Percentiles rank a stretch among this genome's conserved stretches.
Evolutionary conservation across 331 rosid species (phyloP).

Genomic region (Erythrophleum ivorense): DNA sequence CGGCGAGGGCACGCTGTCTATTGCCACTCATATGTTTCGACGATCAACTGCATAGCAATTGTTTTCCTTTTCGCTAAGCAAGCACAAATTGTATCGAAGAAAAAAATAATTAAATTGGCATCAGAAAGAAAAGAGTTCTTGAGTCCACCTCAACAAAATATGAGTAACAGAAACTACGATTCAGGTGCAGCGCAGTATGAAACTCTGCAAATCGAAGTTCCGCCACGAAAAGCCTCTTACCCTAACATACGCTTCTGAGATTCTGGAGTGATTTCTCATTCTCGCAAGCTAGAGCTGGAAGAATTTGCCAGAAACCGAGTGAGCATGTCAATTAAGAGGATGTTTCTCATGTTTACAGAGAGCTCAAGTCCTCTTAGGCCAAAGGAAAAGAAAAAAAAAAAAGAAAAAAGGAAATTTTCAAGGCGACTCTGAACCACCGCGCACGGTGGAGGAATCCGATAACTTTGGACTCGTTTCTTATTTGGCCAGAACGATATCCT

Average conservation of each 20-base stretch:
- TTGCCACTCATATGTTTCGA: slow-evolving; percentile 63
- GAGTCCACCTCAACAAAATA: slow-evolving; percentile 5
- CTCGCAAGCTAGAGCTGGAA: background rate
- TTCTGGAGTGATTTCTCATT: background rate
- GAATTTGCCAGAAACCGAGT: slow-evolving; percentile 10
- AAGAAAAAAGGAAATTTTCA: background rate
- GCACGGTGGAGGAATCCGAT: background rate
- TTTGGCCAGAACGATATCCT: background rate
- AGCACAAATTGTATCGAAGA: background rate
- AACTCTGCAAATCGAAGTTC: slow-evolving; percentile 12
- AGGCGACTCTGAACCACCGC: background rate
- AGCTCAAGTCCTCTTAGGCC: background rate
- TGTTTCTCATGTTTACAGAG: background rate
- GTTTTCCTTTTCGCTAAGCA: background rate
- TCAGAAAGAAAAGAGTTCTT: background rate
- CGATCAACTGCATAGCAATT: background rate
- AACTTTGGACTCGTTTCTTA: background rate
- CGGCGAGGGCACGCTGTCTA: slow-evolving; percentile 71
- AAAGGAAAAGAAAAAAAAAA: background rate
- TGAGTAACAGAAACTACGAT: background rate
- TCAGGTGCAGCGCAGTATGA: background rate
- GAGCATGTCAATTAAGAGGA: background rate
- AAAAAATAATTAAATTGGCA: background rate
- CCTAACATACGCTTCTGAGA: background rate
- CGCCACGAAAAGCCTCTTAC: background rate